phyloP scores from a whole-genome alignment of 2,329 filamentous ascomycete species.

The Fusarium zealandicum region DNA sequence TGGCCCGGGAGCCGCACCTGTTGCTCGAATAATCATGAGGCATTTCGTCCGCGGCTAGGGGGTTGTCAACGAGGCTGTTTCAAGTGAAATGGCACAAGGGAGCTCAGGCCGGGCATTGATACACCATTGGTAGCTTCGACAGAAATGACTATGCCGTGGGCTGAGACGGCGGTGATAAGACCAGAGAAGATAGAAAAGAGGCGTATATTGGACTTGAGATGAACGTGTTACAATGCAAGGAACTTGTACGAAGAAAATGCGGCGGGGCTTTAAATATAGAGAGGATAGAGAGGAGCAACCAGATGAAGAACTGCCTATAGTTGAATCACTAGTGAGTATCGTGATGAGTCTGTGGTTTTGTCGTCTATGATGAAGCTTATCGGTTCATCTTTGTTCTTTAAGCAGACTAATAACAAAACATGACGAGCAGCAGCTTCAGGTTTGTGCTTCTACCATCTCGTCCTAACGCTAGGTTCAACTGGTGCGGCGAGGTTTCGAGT shows the following conservation, averaged over 20 bases:
- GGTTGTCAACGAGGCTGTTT: background rate
- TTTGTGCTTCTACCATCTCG: too few species aligned
- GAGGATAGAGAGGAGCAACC: background rate
- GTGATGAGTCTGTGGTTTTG: background rate
- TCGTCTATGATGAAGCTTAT: too few species aligned
- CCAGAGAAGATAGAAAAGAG: slow-evolving; percentile 40
- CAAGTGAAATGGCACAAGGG: background rate
- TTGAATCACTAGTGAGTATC: background rate
- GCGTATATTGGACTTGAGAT: slow-evolving; percentile 39
- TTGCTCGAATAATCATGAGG: slow-evolving; percentile 71
- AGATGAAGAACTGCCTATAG: background rate
- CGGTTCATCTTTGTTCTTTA: too few species aligned
- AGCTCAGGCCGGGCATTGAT: slow-evolving; percentile 65
- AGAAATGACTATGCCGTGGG: slow-evolving; percentile 65
- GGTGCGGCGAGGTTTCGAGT: too few species aligned
- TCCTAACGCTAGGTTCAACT: too few species aligned
- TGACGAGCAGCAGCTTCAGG: too few species aligned
- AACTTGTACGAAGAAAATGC: background rate
- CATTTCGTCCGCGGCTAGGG: slow-evolving; percentile 67
- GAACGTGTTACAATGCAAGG: background rate
- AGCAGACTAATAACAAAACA: too few species aligned
- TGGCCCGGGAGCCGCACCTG: slow-evolving; percentile 69
- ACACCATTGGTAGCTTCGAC: slow-evolving; percentile 68
- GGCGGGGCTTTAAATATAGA: background rate
- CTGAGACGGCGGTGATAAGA: slow-evolving; percentile 58